Evolutionary conservation across 495 filamentous ascomycete species (phyloP), one percentile per base, ranked within the genome.

Genomic region (Lasiosphaeris hirsuta): DNA sequence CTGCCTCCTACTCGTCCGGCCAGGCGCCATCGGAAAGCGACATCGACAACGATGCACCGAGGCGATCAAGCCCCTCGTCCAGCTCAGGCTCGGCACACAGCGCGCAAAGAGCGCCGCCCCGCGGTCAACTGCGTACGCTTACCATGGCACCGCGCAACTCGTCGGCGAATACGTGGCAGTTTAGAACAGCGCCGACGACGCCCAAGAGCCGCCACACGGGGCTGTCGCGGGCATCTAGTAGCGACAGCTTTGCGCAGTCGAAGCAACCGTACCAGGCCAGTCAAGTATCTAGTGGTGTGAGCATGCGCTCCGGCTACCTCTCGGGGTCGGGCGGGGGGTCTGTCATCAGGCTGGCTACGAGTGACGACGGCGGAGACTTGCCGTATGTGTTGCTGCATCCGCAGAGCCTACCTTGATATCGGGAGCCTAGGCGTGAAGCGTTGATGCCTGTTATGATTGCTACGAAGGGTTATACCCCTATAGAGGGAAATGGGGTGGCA

Each of bases 111-210:
- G 23, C 2, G 23, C 23, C 23, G 6, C n/a, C 10, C n/a, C 56
- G 9, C 43, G 56, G n/a, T 64, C 61, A 14, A 49, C 57, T 7
- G 70, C 66, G 49, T 64, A 59, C 48, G 37, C 61, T 59, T 7
- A 53, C 44, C 4, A 56, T 70, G 9, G 50, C 58, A 1, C 58
- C 51, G 35, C 71, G 68, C 45, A 70, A 63, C n/a, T 72, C 69
- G 17, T 75, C 75, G 5, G 62, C 69, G 5, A 70, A 69, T 38
- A 73, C 69, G 9, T 66, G 68, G 57, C 69, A 70, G 40, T 79
- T 75, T 52, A 72, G 72, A 46, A 82, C 80, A 0, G 80, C 80
- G 39, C 80, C 80, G 6, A 79, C 75, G 6, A 81, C 80, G 10
- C 80, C 80, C 6, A 69, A 67, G 43, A 78, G 78, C 52, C 66